phyloP scores from a whole-genome alignment of 1,284 basidiomycete species.

The Trametes sp. region DNA sequence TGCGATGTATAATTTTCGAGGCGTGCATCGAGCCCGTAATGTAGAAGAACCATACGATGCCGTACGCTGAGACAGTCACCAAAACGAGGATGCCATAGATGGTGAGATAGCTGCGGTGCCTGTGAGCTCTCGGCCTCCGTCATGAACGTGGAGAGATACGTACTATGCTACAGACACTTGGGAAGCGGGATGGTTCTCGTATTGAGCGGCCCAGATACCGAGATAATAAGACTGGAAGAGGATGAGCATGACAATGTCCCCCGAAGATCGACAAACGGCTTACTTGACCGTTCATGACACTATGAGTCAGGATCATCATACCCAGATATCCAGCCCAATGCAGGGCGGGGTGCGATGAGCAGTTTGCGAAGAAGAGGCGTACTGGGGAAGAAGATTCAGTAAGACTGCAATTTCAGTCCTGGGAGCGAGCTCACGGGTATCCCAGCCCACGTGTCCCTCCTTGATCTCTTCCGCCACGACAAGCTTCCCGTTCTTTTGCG shows the following conservation, averaged over 20 bases:
- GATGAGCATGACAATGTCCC: background rate
- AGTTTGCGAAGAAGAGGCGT: slow-evolving; percentile 39
- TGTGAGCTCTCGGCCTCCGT: background rate
- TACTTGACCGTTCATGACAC: slow-evolving; percentile 19
- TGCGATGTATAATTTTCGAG: slow-evolving; percentile 60
- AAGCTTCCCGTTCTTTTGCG: slow-evolving; percentile 51
- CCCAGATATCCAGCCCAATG: slow-evolving; percentile 44
- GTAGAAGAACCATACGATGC: slow-evolving; percentile 41
- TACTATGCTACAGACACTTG: slow-evolving; percentile 42
- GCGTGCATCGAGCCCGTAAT: slow-evolving; percentile 55
- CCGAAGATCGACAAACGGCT: background rate
- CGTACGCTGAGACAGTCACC: slow-evolving; percentile 35
- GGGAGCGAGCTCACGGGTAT: slow-evolving; percentile 48
- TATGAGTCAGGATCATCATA: slow-evolving; percentile 29
- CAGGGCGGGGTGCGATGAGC: slow-evolving; percentile 35
- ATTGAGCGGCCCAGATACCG: slow-evolving; percentile 37
- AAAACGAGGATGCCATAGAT: slow-evolving; percentile 51
- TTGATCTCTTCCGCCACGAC: slow-evolving; percentile 66
- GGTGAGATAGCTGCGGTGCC: slow-evolving; percentile 46
- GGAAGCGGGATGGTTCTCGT: slow-evolving; percentile 39
- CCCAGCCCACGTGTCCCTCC: slow-evolving; percentile 59
- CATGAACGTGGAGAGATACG: slow-evolving; percentile 13
- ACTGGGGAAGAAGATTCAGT: slow-evolving; percentile 27
- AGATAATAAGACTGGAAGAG: slow-evolving; percentile 32
- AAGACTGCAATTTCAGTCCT: slow-evolving; percentile 13